A percentile compares a stretch with the other conserved stretches of the same genome.
phyloP scores from a whole-genome alignment of 2,329 filamentous ascomycete species.

The Fusarium albosuccineum region DNA sequence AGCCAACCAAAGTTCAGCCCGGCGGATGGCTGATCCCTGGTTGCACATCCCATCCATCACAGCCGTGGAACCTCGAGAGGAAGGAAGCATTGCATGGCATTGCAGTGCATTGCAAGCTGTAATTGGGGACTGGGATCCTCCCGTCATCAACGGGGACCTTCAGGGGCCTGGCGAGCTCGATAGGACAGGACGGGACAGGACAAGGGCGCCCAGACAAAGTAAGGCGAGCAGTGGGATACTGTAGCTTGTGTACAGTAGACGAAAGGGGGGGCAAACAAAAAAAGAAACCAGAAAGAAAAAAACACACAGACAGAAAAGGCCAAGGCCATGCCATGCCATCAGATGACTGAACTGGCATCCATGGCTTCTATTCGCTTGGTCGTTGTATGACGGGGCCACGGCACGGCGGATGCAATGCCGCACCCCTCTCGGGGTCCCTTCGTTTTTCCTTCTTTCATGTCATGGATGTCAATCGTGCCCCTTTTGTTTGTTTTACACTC shows the following conservation, averaged over 20 bases:
- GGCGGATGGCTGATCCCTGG: slow-evolving; percentile 24
- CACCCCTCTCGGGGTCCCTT: slow-evolving; percentile 26
- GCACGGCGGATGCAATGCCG: slow-evolving; percentile 38
- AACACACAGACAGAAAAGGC: slow-evolving; percentile 9
- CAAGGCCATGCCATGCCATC: slow-evolving; percentile 29
- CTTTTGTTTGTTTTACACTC: slow-evolving; percentile 23
- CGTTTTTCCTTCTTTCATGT: neutral
- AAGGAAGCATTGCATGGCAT: slow-evolving; percentile 14
- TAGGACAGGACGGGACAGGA: neutral
- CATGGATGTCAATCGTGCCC: slow-evolving; percentile 29
- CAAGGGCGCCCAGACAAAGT: slow-evolving; percentile 7
- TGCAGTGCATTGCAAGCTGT: slow-evolving; percentile 4
- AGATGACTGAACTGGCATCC: slow-evolving; percentile 28
- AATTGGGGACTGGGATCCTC: slow-evolving; percentile 7
- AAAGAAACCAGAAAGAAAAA: neutral
- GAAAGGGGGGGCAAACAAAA: neutral
- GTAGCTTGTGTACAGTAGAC: too few species aligned
- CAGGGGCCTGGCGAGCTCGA: neutral
- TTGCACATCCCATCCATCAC: neutral
- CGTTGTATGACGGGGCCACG: neutral
- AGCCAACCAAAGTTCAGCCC: slow-evolving; percentile 42
- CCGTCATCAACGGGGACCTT: neutral
- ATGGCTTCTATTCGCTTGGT: slow-evolving; percentile 21
- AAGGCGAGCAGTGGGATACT: slow-evolving; percentile 9
- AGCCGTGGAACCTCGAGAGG: neutral